Evolutionary conservation across 257 asterid species (phyloP).

Genomic region (Solanum ossicruentum): DNA sequence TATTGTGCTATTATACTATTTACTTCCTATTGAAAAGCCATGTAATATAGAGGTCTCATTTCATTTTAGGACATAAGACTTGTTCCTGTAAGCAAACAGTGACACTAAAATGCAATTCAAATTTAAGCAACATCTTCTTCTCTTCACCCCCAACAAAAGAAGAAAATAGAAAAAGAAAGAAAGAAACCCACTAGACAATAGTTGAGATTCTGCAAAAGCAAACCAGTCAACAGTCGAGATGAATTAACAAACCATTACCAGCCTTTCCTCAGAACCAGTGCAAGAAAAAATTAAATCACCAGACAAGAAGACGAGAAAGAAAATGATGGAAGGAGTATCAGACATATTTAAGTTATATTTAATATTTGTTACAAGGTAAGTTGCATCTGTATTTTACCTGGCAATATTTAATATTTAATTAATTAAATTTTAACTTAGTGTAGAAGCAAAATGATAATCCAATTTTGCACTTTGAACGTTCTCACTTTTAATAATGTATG

Average conservation of each 20-base stretch:
- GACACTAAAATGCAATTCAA: background rate
- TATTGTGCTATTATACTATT: background rate
- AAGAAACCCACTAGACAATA: background rate
- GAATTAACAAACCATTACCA: background rate
- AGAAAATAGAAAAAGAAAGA: background rate
- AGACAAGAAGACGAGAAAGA: background rate
- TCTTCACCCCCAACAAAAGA: background rate
- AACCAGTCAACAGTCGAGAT: background rate
- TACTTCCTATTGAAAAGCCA: background rate
- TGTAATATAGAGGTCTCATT: background rate
- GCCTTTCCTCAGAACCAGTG: background rate
- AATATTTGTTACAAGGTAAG: background rate
- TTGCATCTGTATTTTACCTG: background rate
- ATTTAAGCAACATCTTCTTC: background rate
- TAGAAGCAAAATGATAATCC: too few species aligned
- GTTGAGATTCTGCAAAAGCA: background rate
- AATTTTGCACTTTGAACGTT: too few species aligned
- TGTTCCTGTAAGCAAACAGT: background rate
- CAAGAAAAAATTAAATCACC: background rate
- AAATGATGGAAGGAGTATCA: background rate
- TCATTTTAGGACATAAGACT: background rate
- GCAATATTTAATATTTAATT: background rate
- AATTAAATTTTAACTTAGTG: too few species aligned
- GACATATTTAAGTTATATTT: background rate
- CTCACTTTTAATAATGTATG: too few species aligned